A percentile compares a stretch with the other conserved stretches of the same genome.
Evolutionary conservation across 139 green algal species (phyloP).

Genomic region (Chlorella sp.): DNA sequence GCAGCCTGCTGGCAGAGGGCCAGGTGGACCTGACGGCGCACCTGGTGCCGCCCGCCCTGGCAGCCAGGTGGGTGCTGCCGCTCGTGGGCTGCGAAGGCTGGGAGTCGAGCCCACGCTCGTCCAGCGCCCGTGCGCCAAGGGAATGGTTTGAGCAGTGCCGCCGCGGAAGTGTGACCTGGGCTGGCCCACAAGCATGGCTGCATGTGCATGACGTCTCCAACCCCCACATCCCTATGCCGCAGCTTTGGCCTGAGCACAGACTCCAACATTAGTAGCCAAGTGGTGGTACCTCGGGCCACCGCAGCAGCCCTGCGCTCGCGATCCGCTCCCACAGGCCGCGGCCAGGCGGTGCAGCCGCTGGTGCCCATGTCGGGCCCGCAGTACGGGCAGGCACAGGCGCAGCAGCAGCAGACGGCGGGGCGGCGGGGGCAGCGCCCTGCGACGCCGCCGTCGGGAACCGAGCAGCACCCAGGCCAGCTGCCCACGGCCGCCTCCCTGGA

Average conservation of each 20-base stretch:
- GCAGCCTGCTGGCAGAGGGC: slow-evolving; percentile 21
- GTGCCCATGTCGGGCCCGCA: background rate
- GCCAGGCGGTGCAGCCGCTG: background rate
- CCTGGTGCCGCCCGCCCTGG: slow-evolving; percentile 28
- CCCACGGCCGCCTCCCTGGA: no score
- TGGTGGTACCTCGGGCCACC: background rate
- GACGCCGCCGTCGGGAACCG: background rate
- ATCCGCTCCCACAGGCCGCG: background rate
- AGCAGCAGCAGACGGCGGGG: background rate
- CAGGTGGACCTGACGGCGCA: slow-evolving; percentile 3
- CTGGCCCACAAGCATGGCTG: no score
- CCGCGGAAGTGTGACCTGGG: no score
- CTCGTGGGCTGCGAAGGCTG: no score
- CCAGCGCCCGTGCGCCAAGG: no score
- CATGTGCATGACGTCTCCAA: no score
- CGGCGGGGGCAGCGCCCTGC: background rate
- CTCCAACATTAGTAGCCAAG: background rate
- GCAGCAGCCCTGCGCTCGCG: background rate
- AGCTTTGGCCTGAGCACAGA: slow-evolving; percentile 29
- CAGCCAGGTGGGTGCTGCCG: background rate
- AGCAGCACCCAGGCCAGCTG: background rate
- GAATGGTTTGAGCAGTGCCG: no score
- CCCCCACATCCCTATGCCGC: no score
- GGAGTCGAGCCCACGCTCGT: no score
- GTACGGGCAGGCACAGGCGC: background rate